Evolutionary conservation across 2,329 filamentous ascomycete genomes (phyloP).

Genomic region (Coleophoma cylindrospora): DNA sequence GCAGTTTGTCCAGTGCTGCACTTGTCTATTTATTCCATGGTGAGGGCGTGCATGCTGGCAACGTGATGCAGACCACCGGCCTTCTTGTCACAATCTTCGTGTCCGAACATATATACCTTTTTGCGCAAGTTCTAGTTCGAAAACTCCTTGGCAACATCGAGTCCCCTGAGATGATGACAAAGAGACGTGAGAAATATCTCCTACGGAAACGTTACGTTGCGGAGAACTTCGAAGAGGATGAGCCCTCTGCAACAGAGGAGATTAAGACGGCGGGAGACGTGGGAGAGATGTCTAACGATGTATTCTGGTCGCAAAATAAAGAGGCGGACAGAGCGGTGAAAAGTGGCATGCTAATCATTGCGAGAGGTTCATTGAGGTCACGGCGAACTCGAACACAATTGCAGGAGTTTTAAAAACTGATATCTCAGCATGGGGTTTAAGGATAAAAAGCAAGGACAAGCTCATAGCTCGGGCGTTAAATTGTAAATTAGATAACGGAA

Average conservation of each 20-base stretch:
- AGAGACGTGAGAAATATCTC: background rate
- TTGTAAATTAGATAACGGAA: too few species aligned
- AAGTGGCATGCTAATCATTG: too few species aligned
- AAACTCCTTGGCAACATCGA: background rate
- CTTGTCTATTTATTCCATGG: conserved; percentile 66
- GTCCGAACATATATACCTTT: conserved; percentile 67
- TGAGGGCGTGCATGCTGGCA: background rate
- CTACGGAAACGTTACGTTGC: background rate
- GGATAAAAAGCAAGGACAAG: too few species aligned
- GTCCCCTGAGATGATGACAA: background rate
- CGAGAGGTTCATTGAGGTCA: too few species aligned
- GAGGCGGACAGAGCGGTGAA: too few species aligned
- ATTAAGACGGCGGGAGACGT: too few species aligned
- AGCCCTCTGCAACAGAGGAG: background rate
- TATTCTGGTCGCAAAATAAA: too few species aligned
- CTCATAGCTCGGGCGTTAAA: too few species aligned
- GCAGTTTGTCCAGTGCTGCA: conserved; percentile 66
- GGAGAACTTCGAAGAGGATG: background rate
- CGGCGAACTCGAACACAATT: too few species aligned
- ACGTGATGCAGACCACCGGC: conserved; percentile 46
- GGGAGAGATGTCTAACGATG: too few species aligned
- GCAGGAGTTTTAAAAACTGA: too few species aligned
- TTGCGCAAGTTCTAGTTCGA: conserved; percentile 18
- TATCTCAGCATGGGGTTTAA: too few species aligned
- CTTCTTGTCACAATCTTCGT: conserved; percentile 67